Evolutionary conservation across 176 grass and related monocot genomes (phyloP).

Genomic region (Raddia guianensis): DNA sequence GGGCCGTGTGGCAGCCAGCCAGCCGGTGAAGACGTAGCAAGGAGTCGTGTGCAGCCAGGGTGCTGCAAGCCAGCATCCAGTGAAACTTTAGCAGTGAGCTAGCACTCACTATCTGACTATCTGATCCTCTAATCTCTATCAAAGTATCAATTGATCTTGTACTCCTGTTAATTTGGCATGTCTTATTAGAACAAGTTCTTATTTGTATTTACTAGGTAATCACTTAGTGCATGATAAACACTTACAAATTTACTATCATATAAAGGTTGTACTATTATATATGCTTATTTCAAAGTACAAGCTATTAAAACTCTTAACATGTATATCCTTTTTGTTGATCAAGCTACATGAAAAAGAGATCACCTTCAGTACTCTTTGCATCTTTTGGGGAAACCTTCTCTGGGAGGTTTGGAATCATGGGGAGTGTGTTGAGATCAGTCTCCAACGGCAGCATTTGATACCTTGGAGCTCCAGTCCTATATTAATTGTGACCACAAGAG

Average conservation of each 20-base stretch:
- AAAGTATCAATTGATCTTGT: too few relatives aligned
- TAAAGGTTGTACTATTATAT: slow-evolving; percentile 8
- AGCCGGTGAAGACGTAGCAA: too few relatives aligned
- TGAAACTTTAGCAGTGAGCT: too few relatives aligned
- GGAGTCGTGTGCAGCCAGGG: too few relatives aligned
- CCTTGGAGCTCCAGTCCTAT: slow-evolving; percentile 82
- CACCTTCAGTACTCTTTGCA: slow-evolving; percentile 78
- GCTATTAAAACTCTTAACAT: background rate
- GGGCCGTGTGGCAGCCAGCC: too few relatives aligned
- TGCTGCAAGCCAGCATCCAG: too few relatives aligned
- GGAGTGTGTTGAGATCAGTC: slow-evolving; percentile 92
- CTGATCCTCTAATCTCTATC: too few relatives aligned
- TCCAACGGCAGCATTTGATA: slow-evolving; percentile 98
- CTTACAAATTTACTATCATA: slow-evolving; percentile 16
- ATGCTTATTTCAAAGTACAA: background rate
- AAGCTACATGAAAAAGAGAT: slow-evolving; percentile 23
- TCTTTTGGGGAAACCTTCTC: slow-evolving; percentile 67
- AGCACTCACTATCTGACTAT: too few relatives aligned
- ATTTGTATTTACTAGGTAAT: background rate
- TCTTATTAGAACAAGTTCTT: too few relatives aligned
- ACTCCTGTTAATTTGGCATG: too few relatives aligned
- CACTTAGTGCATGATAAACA: background rate
- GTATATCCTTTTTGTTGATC: background rate
- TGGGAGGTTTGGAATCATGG: slow-evolving; percentile 64
- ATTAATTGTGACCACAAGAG: slow-evolving; percentile 25